These are phyloP conservation scores for Lasiodiplodia sp. DNA, from an alignment of 2,329 filamentous ascomycete species.

Conservation along the genomic window DNA sequence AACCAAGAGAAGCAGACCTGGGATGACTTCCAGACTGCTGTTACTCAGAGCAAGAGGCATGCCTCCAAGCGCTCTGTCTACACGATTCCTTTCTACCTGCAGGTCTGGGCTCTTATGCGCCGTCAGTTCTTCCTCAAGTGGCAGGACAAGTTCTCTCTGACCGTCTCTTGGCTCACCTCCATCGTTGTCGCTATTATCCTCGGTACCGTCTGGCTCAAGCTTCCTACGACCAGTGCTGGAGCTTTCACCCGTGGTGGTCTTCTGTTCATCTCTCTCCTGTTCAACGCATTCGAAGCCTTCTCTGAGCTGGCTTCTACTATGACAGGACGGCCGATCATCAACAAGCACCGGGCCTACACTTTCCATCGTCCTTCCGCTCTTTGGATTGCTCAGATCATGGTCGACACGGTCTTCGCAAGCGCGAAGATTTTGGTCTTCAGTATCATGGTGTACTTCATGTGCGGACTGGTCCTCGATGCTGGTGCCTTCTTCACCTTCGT, in stretches of 20 bases:
- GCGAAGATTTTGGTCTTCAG: slow-evolving; percentile 73
- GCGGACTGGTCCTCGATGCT: slow-evolving; percentile 75
- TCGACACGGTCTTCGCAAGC: slow-evolving; percentile 76
- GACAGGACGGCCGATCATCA: slow-evolving; percentile 77
- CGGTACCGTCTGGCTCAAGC: slow-evolving; percentile 79
- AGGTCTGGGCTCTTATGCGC: slow-evolving; percentile 83
- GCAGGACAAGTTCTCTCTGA: slow-evolving; percentile 81
- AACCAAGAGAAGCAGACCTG: slow-evolving; percentile 70
- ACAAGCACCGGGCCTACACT: slow-evolving; percentile 84
- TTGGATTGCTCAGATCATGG: slow-evolving; percentile 83
- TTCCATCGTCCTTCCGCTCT: slow-evolving; percentile 84
- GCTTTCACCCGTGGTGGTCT: slow-evolving; percentile 84
- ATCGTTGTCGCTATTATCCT: slow-evolving; percentile 80
- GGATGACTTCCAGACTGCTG: slow-evolving; percentile 78
- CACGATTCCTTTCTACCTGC: slow-evolving; percentile 80
- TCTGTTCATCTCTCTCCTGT: slow-evolving; percentile 79
- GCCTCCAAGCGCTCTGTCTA: slow-evolving; percentile 79
- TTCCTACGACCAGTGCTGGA: slow-evolving; percentile 68
- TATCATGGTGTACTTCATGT: slow-evolving; percentile 83
- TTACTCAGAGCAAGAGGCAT: slow-evolving; percentile 79
- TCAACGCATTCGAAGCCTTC: slow-evolving; percentile 89
- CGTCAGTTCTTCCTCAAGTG: slow-evolving; percentile 86
- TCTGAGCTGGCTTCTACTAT: slow-evolving; percentile 78
- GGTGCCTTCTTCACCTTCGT: slow-evolving; percentile 87
- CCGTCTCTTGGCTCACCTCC: slow-evolving; percentile 73